Percentiles rank a stretch among this genome's conserved stretches.
Evolutionary conservation across 352 stramenopile genomes (phyloP).

Genomic region (Globisporangium splendens): DNA sequence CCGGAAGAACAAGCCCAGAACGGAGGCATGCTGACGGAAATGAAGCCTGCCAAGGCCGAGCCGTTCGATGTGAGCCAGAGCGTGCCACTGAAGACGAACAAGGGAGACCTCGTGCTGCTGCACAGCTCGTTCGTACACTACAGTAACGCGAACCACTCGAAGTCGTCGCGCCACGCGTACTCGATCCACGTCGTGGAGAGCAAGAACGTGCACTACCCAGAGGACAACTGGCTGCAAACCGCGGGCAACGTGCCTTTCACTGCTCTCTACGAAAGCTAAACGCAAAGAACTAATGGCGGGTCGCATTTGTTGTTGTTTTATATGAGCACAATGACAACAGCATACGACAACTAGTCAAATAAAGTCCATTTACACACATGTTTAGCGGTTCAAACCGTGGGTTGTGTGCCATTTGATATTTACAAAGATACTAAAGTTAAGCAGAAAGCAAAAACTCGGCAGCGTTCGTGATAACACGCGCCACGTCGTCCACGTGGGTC

Average conservation of each 20-base stretch:
- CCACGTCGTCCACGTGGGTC: conserved; percentile 41
- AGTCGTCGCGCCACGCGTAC: conserved; percentile 91
- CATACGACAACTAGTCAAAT: too few species aligned
- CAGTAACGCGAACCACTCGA: conserved; percentile 91
- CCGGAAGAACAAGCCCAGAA: conserved; percentile 36
- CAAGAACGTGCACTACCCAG: conserved; percentile 75
- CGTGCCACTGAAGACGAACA: conserved; percentile 83
- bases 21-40: conserved; percentile 52
- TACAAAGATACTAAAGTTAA: too few species aligned
- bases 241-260: conserved; percentile 51
- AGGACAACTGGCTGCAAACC: conserved; percentile 94
- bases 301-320: too few species aligned
- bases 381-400: too few species aligned
- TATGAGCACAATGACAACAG: too few species aligned
- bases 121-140: conserved; percentile 94
- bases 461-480: conserved; percentile 26
- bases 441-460: conserved; percentile 27
- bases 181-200: conserved; percentile 95
- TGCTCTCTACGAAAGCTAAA: too few species aligned
- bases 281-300: too few species aligned
- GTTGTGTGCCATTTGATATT: too few species aligned
- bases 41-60: conserved; percentile 39
- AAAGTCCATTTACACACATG: too few species aligned
- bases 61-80: conserved; percentile 55
- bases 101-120: conserved; percentile 93